These are phyloP conservation scores for Candida vartiovaarae DNA, from an alignment of 805 yeast genomes.

Conservation along the genomic window DNA sequence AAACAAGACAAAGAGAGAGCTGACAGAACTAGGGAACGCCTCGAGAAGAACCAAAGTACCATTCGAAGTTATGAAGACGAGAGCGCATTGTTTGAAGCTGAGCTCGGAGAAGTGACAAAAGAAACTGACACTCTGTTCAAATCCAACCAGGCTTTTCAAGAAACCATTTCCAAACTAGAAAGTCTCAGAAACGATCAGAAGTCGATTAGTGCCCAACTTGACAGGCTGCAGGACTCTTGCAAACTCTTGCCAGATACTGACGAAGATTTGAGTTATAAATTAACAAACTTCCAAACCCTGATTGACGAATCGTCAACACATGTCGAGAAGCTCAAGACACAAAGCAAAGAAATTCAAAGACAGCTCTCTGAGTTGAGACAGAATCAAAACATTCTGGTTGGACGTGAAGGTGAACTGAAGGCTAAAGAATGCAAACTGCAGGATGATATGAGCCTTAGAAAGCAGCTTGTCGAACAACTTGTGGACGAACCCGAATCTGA, in stretches of 20 bases:
- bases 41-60: conserved; percentile 35
- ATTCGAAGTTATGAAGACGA: conserved; percentile 41
- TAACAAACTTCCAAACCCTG: conserved; percentile 35
- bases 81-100: conserved; percentile 39
- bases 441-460: conserved; percentile 15
- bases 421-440: conserved; percentile 34
- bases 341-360: conserved; percentile 19
- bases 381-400: conserved; percentile 31
- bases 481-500: background rate
- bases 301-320: conserved; percentile 25
- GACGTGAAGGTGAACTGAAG: conserved; percentile 49
- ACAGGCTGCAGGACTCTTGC: conserved; percentile 41
- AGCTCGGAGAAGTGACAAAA: conserved; percentile 46
- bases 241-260: conserved; percentile 38
- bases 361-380: conserved; percentile 24
- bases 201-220: conserved; percentile 43
- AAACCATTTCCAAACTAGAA: conserved; percentile 56
- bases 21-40: conserved; percentile 41
- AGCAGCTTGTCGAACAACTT: conserved; percentile 1
- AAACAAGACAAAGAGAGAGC: conserved; percentile 71
- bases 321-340: conserved; percentile 20
- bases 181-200: conserved; percentile 42
- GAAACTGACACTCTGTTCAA: conserved; percentile 61
- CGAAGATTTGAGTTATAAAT: conserved; percentile 31
- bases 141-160: conserved; percentile 76